Percentiles rank a stretch among this genome's conserved stretches.
Evolutionary conservation across 202 grass and related monocot genomes (phyloP).

Genomic region (Eragrostis tef): DNA sequence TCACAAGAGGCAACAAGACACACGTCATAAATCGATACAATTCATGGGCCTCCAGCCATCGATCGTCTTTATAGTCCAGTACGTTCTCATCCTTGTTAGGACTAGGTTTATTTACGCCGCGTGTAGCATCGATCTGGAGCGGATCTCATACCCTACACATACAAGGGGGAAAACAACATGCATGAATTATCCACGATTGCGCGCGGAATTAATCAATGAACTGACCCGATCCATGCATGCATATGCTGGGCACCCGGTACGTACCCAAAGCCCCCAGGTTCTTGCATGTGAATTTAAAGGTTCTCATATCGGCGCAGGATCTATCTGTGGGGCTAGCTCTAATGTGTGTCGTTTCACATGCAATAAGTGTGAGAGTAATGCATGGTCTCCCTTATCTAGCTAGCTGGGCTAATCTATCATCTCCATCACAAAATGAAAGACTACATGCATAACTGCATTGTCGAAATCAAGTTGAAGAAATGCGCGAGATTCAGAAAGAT

Average conservation of each 20-base stretch:
- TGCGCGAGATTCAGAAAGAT: conserved; percentile 29
- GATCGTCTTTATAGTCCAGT: not conserved
- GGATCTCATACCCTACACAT: conserved; percentile 7
- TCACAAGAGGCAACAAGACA: conserved; percentile 27
- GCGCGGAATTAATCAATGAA: conserved; percentile 2
- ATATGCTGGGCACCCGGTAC: not conserved
- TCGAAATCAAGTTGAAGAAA: not conserved
- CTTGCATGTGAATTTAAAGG: conserved; percentile 34
- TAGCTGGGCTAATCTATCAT: not conserved
- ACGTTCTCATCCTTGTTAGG: not conserved
- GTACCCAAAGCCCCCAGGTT: not conserved
- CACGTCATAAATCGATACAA: not conserved
- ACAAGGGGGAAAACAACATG: not conserved
- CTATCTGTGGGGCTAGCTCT: conserved; percentile 3
- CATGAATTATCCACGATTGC: not conserved
- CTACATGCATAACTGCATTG: not conserved
- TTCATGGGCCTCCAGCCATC: not conserved
- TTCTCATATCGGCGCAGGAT: conserved; percentile 31
- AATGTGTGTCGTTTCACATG: conserved; percentile 10
- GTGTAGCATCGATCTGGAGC: not conserved
- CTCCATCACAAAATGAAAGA: not conserved
- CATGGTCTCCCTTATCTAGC: not conserved
- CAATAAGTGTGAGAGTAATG: conserved; percentile 14
- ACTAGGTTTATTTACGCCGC: conserved; percentile 35
- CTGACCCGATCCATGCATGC: not conserved